Evolutionary conservation across 768 basidiomycete species (phyloP).

Genomic region (Tricholoma saponaceum): DNA sequence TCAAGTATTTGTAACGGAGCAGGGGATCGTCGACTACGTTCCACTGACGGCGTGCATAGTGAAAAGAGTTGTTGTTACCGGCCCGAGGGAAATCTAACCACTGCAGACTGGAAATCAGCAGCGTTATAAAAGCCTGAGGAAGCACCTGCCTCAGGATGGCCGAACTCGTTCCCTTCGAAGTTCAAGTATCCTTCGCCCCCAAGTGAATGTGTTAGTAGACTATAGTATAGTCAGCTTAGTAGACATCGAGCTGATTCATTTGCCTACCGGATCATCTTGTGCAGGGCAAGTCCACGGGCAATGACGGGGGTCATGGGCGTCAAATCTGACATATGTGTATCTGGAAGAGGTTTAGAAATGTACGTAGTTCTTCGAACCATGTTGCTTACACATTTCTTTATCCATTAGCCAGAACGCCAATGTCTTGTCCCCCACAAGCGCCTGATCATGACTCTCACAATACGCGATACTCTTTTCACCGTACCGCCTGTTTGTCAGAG

Average conservation of each 20-base stretch:
- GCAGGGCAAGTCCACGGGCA: conserved; percentile 84
- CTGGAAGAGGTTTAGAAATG: conserved; percentile 30
- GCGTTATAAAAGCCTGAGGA: background rate
- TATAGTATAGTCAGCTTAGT: conserved; percentile 26
- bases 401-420: conserved; percentile 99
- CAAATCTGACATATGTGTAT: conserved; percentile 92
- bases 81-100: conserved; percentile 99
- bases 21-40: conserved; percentile 83
- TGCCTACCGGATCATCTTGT: conserved; percentile 93
- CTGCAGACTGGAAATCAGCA: conserved; percentile 29
- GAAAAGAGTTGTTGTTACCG: conserved; percentile 94
- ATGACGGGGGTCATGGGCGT: conserved; percentile 79
- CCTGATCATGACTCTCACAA: conserved; percentile 96
- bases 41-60: conserved; percentile 96
- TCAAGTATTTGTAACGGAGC: conserved; percentile 91
- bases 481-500: conserved; percentile 84
- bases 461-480: conserved; percentile 91
- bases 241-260: background rate
- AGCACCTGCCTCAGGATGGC: conserved; percentile 82
- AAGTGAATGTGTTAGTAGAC: conserved; percentile 84
- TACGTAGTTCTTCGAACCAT: background rate
- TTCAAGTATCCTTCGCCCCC: conserved; percentile 98
- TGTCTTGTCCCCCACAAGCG: conserved; percentile 97
- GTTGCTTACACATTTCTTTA: conserved; percentile 93
- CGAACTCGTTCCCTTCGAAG: conserved; percentile 98